These are phyloP conservation scores for Teunomyces tritomae DNA, from an alignment of 805 yeast genomes.

Conservation along the genomic window DNA sequence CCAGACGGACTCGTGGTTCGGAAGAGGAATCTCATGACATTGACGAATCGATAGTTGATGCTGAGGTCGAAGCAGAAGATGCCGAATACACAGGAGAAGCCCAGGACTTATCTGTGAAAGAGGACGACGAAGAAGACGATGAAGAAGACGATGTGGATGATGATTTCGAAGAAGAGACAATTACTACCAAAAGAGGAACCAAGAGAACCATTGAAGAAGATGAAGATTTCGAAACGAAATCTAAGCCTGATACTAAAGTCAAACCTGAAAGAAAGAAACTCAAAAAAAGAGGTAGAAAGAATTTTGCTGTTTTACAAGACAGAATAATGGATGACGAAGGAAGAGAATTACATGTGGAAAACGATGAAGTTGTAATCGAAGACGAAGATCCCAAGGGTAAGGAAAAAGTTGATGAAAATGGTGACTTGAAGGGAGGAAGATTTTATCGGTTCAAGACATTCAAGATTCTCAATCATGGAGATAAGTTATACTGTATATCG, in stretches of 20 bases:
- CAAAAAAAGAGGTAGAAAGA: conserved; percentile 29
- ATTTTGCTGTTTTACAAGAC: conserved; percentile 35
- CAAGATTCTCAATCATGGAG: conserved; percentile 63
- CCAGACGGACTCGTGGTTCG: conserved; percentile 4
- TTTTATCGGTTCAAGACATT: conserved; percentile 70
- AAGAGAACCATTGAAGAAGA: conserved; percentile 4
- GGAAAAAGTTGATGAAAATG: conserved; percentile 63
- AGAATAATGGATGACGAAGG: conserved; percentile 65
- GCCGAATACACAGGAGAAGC: conserved; percentile 8
- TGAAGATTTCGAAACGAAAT: neutral
- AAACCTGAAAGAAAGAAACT: conserved; percentile 4
- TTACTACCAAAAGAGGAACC: conserved; percentile 13
- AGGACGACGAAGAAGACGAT: conserved; percentile 16
- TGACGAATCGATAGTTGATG: conserved; percentile 1
- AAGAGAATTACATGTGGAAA: conserved; percentile 55
- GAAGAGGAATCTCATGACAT: conserved; percentile 4
- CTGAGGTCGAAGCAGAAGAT: conserved; percentile 5
- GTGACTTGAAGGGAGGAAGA: conserved; percentile 69
- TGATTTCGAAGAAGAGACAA: conserved; percentile 20
- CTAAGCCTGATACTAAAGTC: neutral
- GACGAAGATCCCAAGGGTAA: conserved; percentile 76
- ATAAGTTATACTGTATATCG: conserved; percentile 78
- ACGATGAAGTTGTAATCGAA: conserved; percentile 77
- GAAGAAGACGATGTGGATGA: conserved; percentile 25
- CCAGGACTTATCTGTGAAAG: conserved; percentile 4